phyloP scores from a whole-genome alignment of 331 rosid genomes.

The Quercus phellos region DNA sequence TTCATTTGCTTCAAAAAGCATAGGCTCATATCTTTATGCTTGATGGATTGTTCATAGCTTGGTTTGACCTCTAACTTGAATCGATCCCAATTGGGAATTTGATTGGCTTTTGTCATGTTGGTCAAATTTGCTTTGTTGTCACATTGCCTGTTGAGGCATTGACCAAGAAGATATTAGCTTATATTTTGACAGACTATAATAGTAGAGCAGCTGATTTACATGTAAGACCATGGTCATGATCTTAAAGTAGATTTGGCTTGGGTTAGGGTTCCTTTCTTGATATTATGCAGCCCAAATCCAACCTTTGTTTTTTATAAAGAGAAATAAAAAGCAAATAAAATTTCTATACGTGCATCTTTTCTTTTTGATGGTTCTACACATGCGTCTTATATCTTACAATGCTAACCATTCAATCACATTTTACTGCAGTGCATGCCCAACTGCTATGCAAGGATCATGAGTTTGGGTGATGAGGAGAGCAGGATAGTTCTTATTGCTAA shows the following conservation, averaged over 20 bases:
- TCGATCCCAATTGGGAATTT: background rate
- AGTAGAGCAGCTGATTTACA: too few species aligned
- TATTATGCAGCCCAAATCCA: background rate
- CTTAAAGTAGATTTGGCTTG: too few species aligned
- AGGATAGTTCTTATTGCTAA: conserved; percentile 93
- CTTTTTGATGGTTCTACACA: background rate
- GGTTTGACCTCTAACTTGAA: background rate
- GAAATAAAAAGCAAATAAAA: background rate
- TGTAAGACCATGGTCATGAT: too few species aligned
- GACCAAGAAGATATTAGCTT: background rate
- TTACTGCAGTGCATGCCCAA: conserved; percentile 93
- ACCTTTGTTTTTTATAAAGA: background rate
- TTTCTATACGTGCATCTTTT: background rate
- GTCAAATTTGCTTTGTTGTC: background rate
- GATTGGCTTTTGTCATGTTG: background rate
- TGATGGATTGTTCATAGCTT: background rate
- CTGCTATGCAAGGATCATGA: conserved; percentile 91
- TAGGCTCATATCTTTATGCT: background rate
- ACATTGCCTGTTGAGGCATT: background rate
- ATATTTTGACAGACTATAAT: background rate
- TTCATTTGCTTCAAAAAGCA: background rate
- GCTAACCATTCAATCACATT: conserved; percentile 22
- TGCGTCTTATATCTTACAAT: background rate
- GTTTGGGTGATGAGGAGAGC: conserved; percentile 59
- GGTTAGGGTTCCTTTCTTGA: background rate